These are phyloP conservation scores for Peronospora tabacina DNA, from an alignment of 352 stramenopile genomes.

Conservation along the genomic window DNA sequence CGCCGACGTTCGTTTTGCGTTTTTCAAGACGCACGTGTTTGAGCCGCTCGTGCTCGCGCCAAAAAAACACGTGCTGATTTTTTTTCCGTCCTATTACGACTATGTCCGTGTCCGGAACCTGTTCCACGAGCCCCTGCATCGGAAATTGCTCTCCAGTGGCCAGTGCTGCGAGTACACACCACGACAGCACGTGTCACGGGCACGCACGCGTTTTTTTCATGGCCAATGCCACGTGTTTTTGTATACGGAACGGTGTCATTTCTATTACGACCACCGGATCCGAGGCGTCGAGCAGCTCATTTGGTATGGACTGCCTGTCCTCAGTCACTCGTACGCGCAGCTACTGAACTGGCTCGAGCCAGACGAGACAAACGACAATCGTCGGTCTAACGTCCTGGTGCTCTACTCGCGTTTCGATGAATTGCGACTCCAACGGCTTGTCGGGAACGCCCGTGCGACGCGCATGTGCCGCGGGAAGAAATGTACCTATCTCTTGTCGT, in stretches of 20 bases:
- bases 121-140: conserved; percentile 64
- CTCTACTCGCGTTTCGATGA: conserved; percentile 58
- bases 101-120: conserved; percentile 84
- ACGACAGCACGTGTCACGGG: conserved; percentile 51
- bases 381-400: too few species aligned
- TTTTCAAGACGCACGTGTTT: conserved; percentile 76
- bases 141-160: conserved; percentile 60
- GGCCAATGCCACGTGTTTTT: conserved; percentile 70
- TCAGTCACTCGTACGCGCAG: conserved; percentile 69
- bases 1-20: conserved; percentile 60
- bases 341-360: too few species aligned
- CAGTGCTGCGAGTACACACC: conserved; percentile 79
- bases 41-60: conserved; percentile 59
- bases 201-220: conserved; percentile 68
- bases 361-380: too few species aligned
- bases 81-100: conserved; percentile 81
- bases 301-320: conserved; percentile 61
- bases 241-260: conserved; percentile 80
- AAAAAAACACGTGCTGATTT: conserved; percentile 66
- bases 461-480: conserved; percentile 63
- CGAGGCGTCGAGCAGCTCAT: conserved; percentile 72
- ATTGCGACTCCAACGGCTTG: conserved; percentile 62
- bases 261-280: conserved; percentile 80
- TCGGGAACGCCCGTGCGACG: conserved; percentile 56
- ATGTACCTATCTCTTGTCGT: too few species aligned